Base-by-base conservation (phyloP, 768 basidiomycete species). In the Rhizopogon sp. region DNA sequence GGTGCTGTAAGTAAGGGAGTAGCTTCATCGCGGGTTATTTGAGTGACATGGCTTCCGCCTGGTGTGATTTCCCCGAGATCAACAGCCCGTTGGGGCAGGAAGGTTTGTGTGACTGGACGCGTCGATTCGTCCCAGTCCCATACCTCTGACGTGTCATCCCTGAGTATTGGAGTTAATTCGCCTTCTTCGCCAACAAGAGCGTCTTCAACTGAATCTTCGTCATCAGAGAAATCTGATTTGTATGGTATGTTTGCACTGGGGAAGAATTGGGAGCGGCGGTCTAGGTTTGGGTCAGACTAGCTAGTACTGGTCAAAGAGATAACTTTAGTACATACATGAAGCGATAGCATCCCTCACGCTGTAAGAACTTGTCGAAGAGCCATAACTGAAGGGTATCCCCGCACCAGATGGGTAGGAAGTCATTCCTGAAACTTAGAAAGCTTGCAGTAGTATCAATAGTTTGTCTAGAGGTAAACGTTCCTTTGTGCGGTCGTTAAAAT, bases 191-290 rank as follows among this genome's bases (percentile, higher is more conserved):
- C 53, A 11, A 59, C 58, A 16, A 39, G 37, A 50, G 58, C 51
- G 44, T 59, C 54, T 25, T 53, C 55, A 29, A 58, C 66, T 35
- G 75, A 72, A 37, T 73, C 72, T 35, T 77, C 74, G 45, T 79
- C 65, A 52, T 73, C 73, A 16, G 67, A 70, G 6, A 70, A 63
- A 54, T 81, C 78, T 6, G 76, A 72, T 3, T 79, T 71, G 10
- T 77, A 73, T n/a, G 77, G 78, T 25, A 85, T 77, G 33, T 77
- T 76, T 7, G 83, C 82, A 50, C 80, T 81, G 20, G 82, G 82
- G 40, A 88, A 77, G 62, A 80, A 85, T 63, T 88, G 87, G 7
- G 85, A 74, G 31, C 88, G 80, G 52, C 81, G 82, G 65, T 89
- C 88, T 90, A 59, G 17, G 56, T 54, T 53, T 17, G 22, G 55